A percentile compares a stretch with the other conserved stretches of the same genome.
Conservation (phyloP, 371 early-diverging fungal genomes). For the Catenaria anguillulae region DNA sequence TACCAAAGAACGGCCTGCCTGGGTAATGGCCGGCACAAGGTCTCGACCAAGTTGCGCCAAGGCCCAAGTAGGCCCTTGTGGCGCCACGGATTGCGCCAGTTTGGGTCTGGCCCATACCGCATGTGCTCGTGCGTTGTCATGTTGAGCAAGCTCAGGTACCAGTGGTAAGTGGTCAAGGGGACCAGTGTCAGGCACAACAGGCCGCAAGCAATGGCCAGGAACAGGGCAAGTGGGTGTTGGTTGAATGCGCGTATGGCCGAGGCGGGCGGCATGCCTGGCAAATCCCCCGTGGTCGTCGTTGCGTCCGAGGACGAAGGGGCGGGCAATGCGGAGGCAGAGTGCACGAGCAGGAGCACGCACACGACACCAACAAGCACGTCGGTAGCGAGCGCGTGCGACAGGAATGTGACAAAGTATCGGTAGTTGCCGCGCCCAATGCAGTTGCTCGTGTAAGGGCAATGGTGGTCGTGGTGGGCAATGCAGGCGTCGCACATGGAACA, state of each 20-base stretch:
- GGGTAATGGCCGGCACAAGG: too few species aligned
- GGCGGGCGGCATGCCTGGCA: slow-evolving; percentile 6
- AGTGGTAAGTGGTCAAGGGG: slow-evolving; percentile 58
- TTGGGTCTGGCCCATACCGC: slow-evolving; percentile 4
- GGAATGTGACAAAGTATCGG: slow-evolving; percentile 62
- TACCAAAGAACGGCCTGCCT: too few species aligned
- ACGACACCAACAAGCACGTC: slow-evolving; percentile 39
- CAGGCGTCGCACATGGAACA: slow-evolving; percentile 81
- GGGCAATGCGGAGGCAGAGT: too few species aligned
- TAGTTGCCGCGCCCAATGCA: slow-evolving; percentile 87
- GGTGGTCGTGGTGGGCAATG: slow-evolving; percentile 50
- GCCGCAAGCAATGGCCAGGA: slow-evolving; percentile 46
- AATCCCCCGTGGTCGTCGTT: too few species aligned
- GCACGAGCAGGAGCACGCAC: slow-evolving; percentile 34
- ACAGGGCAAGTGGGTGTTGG: slow-evolving; percentile 25
- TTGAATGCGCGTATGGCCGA: too few species aligned
- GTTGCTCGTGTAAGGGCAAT: slow-evolving; percentile 88
- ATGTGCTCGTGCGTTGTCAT: slow-evolving; percentile 81
- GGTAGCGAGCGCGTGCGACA: slow-evolving; percentile 35
- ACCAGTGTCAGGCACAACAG: slow-evolving; percentile 48
- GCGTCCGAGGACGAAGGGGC: neutral
- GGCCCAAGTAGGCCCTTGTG: too few species aligned
- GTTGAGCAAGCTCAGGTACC: slow-evolving; percentile 46
- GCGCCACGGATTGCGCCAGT: too few species aligned
- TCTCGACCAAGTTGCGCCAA: too few species aligned